phyloP scores from a whole-genome alignment of 495 filamentous ascomycete species.

The Jackrogersella multiformis region DNA sequence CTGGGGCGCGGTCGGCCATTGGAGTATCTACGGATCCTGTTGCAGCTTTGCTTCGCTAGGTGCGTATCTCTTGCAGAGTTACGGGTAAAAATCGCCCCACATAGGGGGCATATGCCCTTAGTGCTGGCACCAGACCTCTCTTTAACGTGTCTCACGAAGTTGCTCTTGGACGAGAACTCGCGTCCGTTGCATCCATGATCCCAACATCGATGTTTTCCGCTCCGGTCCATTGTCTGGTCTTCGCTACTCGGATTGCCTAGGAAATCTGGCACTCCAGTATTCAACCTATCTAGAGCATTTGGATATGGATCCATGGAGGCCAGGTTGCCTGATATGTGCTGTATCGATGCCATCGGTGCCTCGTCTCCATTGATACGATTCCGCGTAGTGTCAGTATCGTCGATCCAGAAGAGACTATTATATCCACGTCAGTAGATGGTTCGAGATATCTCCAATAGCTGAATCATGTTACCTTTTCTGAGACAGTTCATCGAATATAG shows the following conservation, averaged over 20 bases:
- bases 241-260: constrained; percentile 28
- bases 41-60: constrained; percentile 56
- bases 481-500: constrained; percentile 39
- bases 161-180: constrained; percentile 96
- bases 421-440: constrained; percentile 16
- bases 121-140: constrained; percentile 88
- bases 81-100: constrained; percentile 88
- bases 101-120: constrained; percentile 85
- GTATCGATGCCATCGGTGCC: constrained; percentile 34
- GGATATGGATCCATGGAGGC: constrained; percentile 25
- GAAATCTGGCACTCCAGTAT: constrained; percentile 34
- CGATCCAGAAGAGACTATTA: constrained; percentile 36
- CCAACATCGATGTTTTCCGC: constrained; percentile 86
- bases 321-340: constrained; percentile 39
- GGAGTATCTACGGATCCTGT: constrained; percentile 46
- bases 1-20: constrained; percentile 46
- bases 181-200: constrained; percentile 94
- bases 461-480: constrained; percentile 35
- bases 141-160: constrained; percentile 86
- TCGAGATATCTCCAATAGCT: neutral
- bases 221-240: constrained; percentile 22
- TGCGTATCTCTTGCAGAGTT: constrained; percentile 91
- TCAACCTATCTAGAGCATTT: constrained; percentile 38
- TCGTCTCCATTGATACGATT: constrained; percentile 43
- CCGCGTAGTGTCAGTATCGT: constrained; percentile 38